phyloP scores from a whole-genome alignment of 495 filamentous ascomycete species.

The Echria macrotheca region DNA sequence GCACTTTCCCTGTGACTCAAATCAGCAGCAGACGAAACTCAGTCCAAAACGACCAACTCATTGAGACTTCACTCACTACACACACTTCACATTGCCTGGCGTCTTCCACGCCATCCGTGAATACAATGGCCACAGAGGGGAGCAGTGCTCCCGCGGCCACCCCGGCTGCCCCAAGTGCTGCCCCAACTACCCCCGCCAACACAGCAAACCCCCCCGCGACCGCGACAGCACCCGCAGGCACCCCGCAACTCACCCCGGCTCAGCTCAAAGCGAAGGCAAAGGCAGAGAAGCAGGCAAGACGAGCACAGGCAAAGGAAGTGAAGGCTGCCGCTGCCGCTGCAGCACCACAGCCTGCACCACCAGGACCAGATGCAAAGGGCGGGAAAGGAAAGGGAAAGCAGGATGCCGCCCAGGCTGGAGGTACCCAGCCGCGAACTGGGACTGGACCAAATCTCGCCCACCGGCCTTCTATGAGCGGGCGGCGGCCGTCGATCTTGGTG shows the following conservation, averaged over 20 bases:
- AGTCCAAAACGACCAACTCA: background rate
- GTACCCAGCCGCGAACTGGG: conserved; percentile 21
- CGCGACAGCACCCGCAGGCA: conserved; percentile 2
- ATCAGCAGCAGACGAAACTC: background rate
- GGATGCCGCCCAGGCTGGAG: conserved; percentile 30
- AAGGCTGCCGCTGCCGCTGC: conserved; percentile 23
- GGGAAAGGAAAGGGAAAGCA: conserved; percentile 47
- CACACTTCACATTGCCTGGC: background rate
- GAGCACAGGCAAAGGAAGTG: conserved; percentile 57
- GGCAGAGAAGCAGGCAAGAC: conserved; percentile 69
- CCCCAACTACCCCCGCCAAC: no score
- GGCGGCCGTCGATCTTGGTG: conserved; percentile 37
- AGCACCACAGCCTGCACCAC: conserved; percentile 6
- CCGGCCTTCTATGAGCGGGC: conserved; percentile 33
- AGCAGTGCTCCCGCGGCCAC: conserved; percentile 15
- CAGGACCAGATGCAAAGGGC: conserved; percentile 31
- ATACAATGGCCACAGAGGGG: conserved; percentile 25
- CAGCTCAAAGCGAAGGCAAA: conserved; percentile 74
- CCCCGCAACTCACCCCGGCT: conserved; percentile 51
- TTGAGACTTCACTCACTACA: background rate
- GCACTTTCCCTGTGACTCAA: conserved; percentile 3
- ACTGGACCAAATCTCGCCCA: conserved; percentile 26
- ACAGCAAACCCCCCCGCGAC: no score
- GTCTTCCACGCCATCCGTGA: no score
- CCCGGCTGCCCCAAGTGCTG: conserved; percentile 3